phyloP scores from a whole-genome alignment of 2,329 filamentous ascomycete species.

The Pseudocercospora fijiensis region DNA sequence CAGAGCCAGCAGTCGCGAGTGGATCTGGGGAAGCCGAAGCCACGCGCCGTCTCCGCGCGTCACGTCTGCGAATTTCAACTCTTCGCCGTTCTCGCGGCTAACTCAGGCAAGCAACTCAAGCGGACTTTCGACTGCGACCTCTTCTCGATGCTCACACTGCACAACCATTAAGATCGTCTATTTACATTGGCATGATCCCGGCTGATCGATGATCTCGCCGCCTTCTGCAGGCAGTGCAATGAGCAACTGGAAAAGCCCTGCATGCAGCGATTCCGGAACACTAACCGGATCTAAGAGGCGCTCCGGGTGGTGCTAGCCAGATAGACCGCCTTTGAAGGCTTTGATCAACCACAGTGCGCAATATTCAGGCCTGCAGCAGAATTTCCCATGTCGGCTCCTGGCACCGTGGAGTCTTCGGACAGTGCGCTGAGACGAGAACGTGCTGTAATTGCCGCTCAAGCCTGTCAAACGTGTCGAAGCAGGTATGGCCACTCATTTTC shows the following conservation, averaged over 20 bases:
- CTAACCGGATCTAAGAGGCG: background rate
- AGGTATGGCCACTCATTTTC: constrained; percentile 24
- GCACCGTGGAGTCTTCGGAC: constrained; percentile 19
- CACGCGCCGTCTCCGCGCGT: background rate
- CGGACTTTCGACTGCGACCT: background rate
- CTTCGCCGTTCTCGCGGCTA: background rate
- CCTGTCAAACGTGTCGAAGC: constrained; percentile 59
- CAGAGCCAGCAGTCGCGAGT: background rate
- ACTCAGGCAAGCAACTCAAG: background rate
- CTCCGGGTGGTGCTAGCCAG: background rate
- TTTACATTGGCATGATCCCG: background rate
- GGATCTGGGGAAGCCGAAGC: background rate
- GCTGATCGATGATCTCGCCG: background rate
- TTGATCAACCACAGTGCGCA: background rate
- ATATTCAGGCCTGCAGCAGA: background rate
- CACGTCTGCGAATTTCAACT: background rate
- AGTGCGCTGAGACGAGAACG: constrained; percentile 43
- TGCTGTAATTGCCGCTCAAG: constrained; percentile 54
- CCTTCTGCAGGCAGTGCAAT: background rate
- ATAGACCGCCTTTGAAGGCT: background rate
- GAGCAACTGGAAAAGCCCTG: background rate
- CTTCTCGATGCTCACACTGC: background rate
- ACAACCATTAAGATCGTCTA: background rate
- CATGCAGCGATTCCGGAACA: background rate
- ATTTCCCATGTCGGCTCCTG: constrained; percentile 21